Conservation (phyloP, 2,329 filamentous ascomycete species). For the Dissoconium aciculare region DNA sequence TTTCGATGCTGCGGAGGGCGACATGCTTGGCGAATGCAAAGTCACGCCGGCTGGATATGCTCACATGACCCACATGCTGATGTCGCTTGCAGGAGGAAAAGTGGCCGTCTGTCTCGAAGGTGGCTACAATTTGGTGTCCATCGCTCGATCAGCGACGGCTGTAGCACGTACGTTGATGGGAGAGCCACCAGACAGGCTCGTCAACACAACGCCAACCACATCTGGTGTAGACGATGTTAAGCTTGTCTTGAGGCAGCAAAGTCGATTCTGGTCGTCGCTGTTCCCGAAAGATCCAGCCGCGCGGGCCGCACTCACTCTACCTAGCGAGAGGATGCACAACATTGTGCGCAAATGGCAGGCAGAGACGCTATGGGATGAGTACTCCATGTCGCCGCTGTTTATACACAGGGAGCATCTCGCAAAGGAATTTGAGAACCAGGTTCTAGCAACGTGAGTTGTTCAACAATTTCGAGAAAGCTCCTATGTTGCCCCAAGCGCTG, state of each 20-base stretch:
- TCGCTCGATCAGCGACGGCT: slow-evolving; percentile 80
- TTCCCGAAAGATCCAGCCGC: slow-evolving; percentile 43
- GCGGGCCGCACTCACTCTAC: slow-evolving; percentile 14
- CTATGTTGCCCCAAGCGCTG: slow-evolving; percentile 2
- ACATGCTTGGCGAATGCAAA: slow-evolving; percentile 82
- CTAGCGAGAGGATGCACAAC: slow-evolving; percentile 55
- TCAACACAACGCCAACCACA: slow-evolving; percentile 33
- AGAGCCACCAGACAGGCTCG: slow-evolving; percentile 59
- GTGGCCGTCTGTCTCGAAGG: slow-evolving; percentile 88
- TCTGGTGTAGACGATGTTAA: slow-evolving; percentile 42
- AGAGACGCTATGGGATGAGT: slow-evolving; percentile 52
- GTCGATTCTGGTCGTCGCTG: slow-evolving; percentile 75
- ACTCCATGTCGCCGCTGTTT: slow-evolving; percentile 65
- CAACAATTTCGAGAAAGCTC: not conserved
- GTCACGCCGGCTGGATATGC: slow-evolving; percentile 85
- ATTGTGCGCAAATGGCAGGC: slow-evolving; percentile 66
- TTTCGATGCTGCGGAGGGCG: slow-evolving; percentile 88
- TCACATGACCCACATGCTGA: slow-evolving; percentile 98
- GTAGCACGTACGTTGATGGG: slow-evolving; percentile 92
- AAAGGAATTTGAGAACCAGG: slow-evolving; percentile 19
- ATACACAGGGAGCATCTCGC: slow-evolving; percentile 51
- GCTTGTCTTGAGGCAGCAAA: slow-evolving; percentile 43
- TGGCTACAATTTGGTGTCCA: slow-evolving; percentile 85
- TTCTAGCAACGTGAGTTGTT: slow-evolving; percentile 21
- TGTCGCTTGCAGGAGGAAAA: slow-evolving; percentile 81